phyloP scores from a whole-genome alignment of 495 filamentous ascomycete genomes.

The Aspergillus campestris region DNA sequence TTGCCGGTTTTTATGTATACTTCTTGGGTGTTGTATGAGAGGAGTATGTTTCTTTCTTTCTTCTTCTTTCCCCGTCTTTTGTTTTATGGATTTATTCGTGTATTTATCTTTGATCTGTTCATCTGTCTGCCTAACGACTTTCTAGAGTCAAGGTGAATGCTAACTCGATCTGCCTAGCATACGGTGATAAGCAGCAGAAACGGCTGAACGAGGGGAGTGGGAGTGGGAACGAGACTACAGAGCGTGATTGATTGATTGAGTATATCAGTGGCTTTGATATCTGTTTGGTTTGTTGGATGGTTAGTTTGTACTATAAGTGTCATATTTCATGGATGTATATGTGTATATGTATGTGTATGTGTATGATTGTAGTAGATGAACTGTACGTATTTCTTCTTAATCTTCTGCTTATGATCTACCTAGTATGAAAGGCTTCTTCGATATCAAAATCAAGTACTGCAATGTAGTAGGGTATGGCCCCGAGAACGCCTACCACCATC shows the following conservation, averaged over 20 bases:
- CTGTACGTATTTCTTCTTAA: too few species aligned
- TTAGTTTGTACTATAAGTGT: neutral
- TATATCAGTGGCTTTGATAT: neutral
- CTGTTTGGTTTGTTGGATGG: neutral
- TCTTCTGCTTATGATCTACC: too few species aligned
- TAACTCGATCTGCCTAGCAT: conserved; percentile 10
- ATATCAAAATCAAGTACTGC: too few species aligned
- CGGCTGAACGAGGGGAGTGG: conserved; percentile 1
- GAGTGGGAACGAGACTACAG: neutral
- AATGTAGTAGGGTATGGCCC: too few species aligned
- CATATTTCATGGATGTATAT: too few species aligned
- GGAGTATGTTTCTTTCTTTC: conserved; percentile 14
- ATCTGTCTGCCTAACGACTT: neutral
- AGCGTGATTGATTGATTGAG: neutral
- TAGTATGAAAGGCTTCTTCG: too few species aligned
- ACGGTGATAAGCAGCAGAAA: conserved; percentile 17
- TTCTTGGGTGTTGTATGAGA: conserved; percentile 21
- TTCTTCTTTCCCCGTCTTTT: neutral
- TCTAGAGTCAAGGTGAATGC: neutral
- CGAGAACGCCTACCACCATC: too few species aligned
- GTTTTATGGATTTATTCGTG: neutral
- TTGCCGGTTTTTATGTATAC: conserved; percentile 25
- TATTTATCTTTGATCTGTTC: neutral
- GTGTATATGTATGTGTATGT: too few species aligned
- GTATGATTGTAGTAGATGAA: too few species aligned